Conservation (phyloP, 441 rosid genomes). For the Euphorbia schlechtendalii region DNA sequence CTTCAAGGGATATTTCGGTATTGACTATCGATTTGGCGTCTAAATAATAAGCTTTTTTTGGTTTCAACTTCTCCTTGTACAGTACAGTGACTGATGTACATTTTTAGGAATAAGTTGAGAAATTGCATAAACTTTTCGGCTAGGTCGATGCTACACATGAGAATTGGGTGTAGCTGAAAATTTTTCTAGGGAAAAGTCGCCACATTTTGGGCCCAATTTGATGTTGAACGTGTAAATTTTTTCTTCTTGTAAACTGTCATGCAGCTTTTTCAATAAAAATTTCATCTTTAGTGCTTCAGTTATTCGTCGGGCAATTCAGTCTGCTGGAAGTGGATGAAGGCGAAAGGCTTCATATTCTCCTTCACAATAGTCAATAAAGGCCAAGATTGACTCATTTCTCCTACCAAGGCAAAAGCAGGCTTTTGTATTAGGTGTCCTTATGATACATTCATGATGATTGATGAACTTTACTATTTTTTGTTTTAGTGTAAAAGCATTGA, state of each 20-base stretch:
- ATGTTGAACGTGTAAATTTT: neutral
- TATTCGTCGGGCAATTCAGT: neutral
- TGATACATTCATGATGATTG: neutral
- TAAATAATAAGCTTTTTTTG: neutral
- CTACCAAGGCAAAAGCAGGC: neutral
- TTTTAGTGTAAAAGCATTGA: too few species aligned
- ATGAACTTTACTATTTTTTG: too few species aligned
- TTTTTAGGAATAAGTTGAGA: neutral
- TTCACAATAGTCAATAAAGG: neutral
- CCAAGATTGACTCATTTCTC: neutral
- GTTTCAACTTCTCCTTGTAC: neutral
- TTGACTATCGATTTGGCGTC: neutral
- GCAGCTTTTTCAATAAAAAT: neutral
- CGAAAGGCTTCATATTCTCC: neutral
- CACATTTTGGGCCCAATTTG: neutral
- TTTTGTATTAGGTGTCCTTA: neutral
- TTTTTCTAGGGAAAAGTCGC: neutral
- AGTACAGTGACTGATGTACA: neutral
- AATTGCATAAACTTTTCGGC: neutral
- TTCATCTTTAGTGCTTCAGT: neutral
- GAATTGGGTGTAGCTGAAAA: neutral
- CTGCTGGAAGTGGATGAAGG: neutral
- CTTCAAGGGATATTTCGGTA: constrained; percentile 19
- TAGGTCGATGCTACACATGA: neutral
- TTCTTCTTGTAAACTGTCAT: neutral